Evolutionary conservation across 2,329 filamentous ascomycete genomes (phyloP).

Genomic region (Rasamsonia emersonii): DNA sequence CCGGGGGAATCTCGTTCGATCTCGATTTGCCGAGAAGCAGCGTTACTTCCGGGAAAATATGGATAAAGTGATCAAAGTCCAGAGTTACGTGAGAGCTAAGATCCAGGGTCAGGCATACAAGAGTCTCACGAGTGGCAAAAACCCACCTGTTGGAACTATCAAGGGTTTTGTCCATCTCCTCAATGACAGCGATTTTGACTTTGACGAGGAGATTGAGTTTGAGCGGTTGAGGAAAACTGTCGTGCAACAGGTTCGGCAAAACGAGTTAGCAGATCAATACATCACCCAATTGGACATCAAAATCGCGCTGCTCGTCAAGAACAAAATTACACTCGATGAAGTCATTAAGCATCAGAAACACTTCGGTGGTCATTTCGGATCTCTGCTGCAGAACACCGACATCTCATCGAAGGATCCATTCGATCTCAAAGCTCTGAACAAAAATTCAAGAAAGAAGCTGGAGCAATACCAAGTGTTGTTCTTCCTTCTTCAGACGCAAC

Average conservation of each 20-base stretch:
- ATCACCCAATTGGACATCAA: conserved; percentile 98
- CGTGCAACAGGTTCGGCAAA: conserved; percentile 92
- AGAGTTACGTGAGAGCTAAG: conserved; percentile 90
- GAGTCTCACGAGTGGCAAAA: conserved; percentile 90
- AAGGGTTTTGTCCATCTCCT: conserved; percentile 97
- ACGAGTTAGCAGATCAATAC: conserved; percentile 94
- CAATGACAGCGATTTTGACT: conserved; percentile 97
- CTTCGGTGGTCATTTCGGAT: conserved; percentile 81
- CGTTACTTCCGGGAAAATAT: conserved; percentile 92
- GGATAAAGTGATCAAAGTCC: conserved; percentile 97
- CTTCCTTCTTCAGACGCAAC: conserved; percentile 93
- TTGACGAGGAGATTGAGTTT: conserved; percentile 97
- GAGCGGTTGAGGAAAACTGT: conserved; percentile 91
- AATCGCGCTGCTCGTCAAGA: conserved; percentile 95
- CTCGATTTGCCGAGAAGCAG: conserved; percentile 72
- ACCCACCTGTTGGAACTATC: conserved; percentile 90
- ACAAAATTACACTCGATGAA: conserved; percentile 98
- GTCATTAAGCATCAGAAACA: conserved; percentile 95
- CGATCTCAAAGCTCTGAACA: conserved; percentile 94
- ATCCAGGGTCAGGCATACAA: conserved; percentile 98
- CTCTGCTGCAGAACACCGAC: conserved; percentile 76
- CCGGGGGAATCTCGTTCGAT: conserved; percentile 65
- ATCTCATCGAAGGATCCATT: conserved; percentile 86
- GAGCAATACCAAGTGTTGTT: conserved; percentile 97
- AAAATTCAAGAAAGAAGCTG: conserved; percentile 88